Conservation (phyloP, 2,329 filamentous ascomycete species). For the Monilinia laxa region DNA sequence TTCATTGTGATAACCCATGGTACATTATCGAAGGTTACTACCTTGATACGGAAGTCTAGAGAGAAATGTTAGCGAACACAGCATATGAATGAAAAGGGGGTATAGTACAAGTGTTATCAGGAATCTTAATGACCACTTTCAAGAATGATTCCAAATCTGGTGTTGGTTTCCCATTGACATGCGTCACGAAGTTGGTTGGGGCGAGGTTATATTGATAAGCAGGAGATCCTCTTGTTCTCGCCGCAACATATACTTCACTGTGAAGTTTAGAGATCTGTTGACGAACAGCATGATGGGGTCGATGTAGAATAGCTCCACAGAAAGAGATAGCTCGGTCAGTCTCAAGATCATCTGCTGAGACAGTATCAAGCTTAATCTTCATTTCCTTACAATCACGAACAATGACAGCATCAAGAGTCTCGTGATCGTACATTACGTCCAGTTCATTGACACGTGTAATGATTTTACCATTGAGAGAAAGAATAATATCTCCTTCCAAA, state of each 20-base stretch:
- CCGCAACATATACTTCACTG: conserved; percentile 93
- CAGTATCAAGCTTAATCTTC: conserved; percentile 74
- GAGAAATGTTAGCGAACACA: conserved; percentile 23
- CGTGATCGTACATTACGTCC: conserved; percentile 93
- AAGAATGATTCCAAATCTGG: conserved; percentile 81
- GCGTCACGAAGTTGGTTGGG: conserved; percentile 95
- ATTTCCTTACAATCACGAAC: conserved; percentile 83
- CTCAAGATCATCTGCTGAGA: conserved; percentile 85
- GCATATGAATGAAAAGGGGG: neutral
- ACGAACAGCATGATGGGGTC: conserved; percentile 91
- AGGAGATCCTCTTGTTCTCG: conserved; percentile 77
- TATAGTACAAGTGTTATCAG: conserved; percentile 82
- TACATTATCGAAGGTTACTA: conserved; percentile 98
- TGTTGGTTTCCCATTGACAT: conserved; percentile 86
- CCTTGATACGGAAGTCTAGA: conserved; percentile 85
- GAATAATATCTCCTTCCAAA: conserved; percentile 86
- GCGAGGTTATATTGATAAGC: conserved; percentile 89
- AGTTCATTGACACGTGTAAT: conserved; percentile 92
- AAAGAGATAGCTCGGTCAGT: conserved; percentile 91
- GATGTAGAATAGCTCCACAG: conserved; percentile 90
- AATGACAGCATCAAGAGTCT: conserved; percentile 78
- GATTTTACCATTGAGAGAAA: conserved; percentile 86
- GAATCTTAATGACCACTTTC: conserved; percentile 77
- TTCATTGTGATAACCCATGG: conserved; percentile 99
- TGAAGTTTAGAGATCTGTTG: conserved; percentile 97